A percentile compares a stretch with the other conserved stretches of the same genome.
Evolutionary conservation across 2,329 filamentous ascomycete genomes (phyloP).

Genomic region (Curvularia spicifera): DNA sequence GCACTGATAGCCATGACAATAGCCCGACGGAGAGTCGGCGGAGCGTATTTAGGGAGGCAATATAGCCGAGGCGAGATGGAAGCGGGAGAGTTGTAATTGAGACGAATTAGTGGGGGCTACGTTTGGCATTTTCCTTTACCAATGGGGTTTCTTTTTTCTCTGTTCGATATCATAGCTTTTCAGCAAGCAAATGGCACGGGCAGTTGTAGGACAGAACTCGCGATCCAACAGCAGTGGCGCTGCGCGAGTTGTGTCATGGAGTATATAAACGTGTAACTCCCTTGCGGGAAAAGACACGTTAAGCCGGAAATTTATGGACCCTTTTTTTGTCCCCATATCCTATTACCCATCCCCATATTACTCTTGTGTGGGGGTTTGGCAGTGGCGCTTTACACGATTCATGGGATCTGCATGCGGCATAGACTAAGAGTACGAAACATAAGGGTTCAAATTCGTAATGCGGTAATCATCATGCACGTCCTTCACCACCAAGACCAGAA

Average conservation of each 20-base stretch:
- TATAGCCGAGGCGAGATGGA: constrained; percentile 50
- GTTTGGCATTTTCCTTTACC: background rate
- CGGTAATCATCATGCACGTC: background rate
- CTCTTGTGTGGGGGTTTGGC: background rate
- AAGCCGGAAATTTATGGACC: background rate
- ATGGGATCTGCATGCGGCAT: background rate
- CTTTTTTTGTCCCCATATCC: background rate
- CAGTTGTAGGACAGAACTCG: background rate
- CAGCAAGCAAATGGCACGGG: background rate
- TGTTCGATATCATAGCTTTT: background rate
- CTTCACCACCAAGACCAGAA: background rate
- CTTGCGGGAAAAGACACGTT: background rate
- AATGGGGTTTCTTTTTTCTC: background rate
- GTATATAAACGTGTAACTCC: background rate
- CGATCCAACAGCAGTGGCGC: too few species aligned
- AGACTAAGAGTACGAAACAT: background rate
- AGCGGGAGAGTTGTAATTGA: background rate
- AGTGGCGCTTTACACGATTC: background rate
- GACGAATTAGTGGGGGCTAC: background rate
- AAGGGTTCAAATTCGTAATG: background rate
- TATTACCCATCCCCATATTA: background rate
- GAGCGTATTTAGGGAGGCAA: constrained; percentile 73
- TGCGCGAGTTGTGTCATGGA: too few species aligned
- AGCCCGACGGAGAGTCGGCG: constrained; percentile 69
- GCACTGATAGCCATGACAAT: constrained; percentile 54